These are phyloP conservation scores for Pythium graminicola DNA, from an alignment of 352 stramenopile genomes.

Conservation along the genomic window DNA sequence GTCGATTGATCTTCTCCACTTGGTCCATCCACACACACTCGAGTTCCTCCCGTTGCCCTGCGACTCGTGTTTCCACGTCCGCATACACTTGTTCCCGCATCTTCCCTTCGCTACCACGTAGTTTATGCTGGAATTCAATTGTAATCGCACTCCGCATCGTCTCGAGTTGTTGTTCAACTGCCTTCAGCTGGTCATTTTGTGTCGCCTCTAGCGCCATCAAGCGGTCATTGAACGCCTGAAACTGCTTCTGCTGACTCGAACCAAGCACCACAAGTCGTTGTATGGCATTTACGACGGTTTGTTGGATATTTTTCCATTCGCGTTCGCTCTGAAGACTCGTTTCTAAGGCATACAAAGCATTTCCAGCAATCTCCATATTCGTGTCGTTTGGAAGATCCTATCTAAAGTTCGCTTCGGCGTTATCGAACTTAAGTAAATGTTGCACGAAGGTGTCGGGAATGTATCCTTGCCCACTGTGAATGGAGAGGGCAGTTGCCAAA, in stretches of 20 bases:
- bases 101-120: not conserved
- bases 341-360: slow-evolving; percentile 10
- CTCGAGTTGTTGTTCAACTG: not conserved
- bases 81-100: slow-evolving; percentile 4
- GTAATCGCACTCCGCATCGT: not conserved
- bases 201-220: slow-evolving; percentile 16
- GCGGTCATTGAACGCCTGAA: slow-evolving; percentile 15
- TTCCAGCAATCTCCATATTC: not conserved
- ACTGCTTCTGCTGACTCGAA: slow-evolving; percentile 25
- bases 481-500: slow-evolving; percentile 11
- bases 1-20: not conserved
- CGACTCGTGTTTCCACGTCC: slow-evolving; percentile 11
- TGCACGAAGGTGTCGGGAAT: slow-evolving; percentile 15
- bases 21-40: not conserved
- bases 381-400: no score
- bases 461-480: not conserved
- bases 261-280: slow-evolving; percentile 31
- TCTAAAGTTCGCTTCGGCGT: slow-evolving; percentile 5
- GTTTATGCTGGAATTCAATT: not conserved
- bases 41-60: not conserved
- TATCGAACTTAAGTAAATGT: slow-evolving; percentile 15
- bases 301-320: slow-evolving; percentile 62
- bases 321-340: slow-evolving; percentile 35
- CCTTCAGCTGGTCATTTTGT: not conserved
- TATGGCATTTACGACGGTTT: slow-evolving; percentile 40